Evolutionary conservation across 768 basidiomycete species (phyloP).

Genomic region (Hygrophoropsis aurantiaca): DNA sequence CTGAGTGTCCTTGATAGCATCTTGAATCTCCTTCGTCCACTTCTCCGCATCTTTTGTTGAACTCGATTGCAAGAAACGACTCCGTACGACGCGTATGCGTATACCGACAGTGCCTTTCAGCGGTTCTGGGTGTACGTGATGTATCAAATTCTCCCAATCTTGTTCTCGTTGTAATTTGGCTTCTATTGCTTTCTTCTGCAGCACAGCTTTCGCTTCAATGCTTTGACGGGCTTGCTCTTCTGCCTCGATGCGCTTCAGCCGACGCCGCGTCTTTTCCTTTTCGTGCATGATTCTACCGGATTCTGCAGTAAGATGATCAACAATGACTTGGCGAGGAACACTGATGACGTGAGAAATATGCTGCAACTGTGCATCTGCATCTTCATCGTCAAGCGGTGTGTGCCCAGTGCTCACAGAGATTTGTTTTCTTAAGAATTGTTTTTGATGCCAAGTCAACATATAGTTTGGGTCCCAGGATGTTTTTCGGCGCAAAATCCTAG

Average conservation of each 20-base stretch:
- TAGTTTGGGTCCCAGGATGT: slow-evolving; percentile 64
- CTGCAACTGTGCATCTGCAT: slow-evolving; percentile 39
- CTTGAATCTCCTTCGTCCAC: slow-evolving; percentile 64
- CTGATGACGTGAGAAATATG: slow-evolving; percentile 54
- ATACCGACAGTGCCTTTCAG: slow-evolving; percentile 46
- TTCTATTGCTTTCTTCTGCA: slow-evolving; percentile 67
- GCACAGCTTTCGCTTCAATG: slow-evolving; percentile 47
- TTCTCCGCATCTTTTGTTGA: slow-evolving; percentile 45
- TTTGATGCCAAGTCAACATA: slow-evolving; percentile 66
- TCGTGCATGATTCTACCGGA: slow-evolving; percentile 41
- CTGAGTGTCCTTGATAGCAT: slow-evolving; percentile 56
- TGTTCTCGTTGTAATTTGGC: slow-evolving; percentile 56
- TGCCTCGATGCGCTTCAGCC: slow-evolving; percentile 30
- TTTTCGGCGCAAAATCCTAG: slow-evolving; percentile 54
- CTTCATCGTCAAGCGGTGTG: slow-evolving; percentile 51
- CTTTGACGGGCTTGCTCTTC: slow-evolving; percentile 32
- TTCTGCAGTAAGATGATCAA: slow-evolving; percentile 42
- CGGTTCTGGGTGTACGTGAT: slow-evolving; percentile 51
- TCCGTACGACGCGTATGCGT: slow-evolving; percentile 55
- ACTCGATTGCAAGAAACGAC: slow-evolving; percentile 59
- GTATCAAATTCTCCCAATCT: slow-evolving; percentile 65
- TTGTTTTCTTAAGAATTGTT: slow-evolving; percentile 57
- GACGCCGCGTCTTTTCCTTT: slow-evolving; percentile 38
- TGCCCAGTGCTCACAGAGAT: slow-evolving; percentile 39
- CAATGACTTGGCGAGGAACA: slow-evolving; percentile 52